Evolutionary conservation across 208 protist genomes (phyloP), one percentile per base, ranked within the genome.

Genomic region (Trypanosoma mega): DNA sequence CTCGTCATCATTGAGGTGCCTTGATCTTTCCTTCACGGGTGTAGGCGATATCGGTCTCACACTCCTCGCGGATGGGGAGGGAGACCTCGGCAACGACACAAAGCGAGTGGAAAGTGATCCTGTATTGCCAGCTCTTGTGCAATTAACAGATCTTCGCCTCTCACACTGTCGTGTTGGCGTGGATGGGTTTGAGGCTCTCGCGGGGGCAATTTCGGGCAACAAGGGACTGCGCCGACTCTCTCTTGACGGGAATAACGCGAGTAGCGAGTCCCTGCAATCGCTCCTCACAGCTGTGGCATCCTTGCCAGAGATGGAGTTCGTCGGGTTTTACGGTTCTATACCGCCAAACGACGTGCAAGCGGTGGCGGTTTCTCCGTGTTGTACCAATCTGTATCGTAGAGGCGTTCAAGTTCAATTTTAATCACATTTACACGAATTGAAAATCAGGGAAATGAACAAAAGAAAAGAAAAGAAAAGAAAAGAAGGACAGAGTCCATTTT

Each of bases 1-100:
- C 8, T 14, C 66, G 23, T 24, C 16, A 1, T 52, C 55, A 12
- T 59, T 93, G 45, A 34, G 52, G 16, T 29, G 34, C 50, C 65
- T 93, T 7, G 82, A 93, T 55, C 64, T 90, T n/a, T 77, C 80
- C 29, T 90, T 76, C 51, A 89, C 80, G 3, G 80, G 50, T 3
- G 58, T 93, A 5, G 86, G 78, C n/a, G 80, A 81, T 56, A 41
- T 86, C 8, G 86, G 86, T 20, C 54, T 86, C 6, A 80, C 80
- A 21, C 62, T 85, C 49, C 65, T 93, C 56, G 84, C 80, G 39
- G 86, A 93, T 59, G 82, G 80, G 27, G 39, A 57, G 6, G 30
- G 0, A n/a, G n/a, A 7, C n/a, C 2, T 14, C 27, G 20, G 21
- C 16, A 59, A n/a, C 16, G 30, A 26, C 54, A 9, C n/a, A 34